Conservation (phyloP, 805 yeast species). For the Lipomyces sp. region DNA sequence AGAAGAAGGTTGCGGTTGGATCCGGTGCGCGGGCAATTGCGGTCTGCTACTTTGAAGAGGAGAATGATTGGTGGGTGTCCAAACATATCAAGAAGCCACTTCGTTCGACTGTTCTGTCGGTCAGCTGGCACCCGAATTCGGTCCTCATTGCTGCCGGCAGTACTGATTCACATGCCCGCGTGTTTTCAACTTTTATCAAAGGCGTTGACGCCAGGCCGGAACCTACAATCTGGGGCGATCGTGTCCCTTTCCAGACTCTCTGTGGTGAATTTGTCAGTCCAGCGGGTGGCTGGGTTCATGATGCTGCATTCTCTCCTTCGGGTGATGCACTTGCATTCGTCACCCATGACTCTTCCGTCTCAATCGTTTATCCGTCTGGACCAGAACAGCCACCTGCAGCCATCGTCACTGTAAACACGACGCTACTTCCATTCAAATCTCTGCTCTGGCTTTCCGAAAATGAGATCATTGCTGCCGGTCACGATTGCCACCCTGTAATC, state of each 20-base stretch:
- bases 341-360: conserved; percentile 84
- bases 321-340: conserved; percentile 81
- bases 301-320: conserved; percentile 78
- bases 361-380: conserved; percentile 76
- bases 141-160: conserved; percentile 89
- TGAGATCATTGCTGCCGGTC: conserved; percentile 85
- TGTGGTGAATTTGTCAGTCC: conserved; percentile 78
- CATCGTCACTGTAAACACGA: conserved; percentile 62
- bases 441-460: conserved; percentile 69
- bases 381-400: conserved; percentile 67
- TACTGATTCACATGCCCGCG: conserved; percentile 90
- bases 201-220: conserved; percentile 84
- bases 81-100: conserved; percentile 96
- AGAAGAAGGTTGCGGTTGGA: conserved; percentile 96
- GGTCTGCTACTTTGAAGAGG: conserved; percentile 92
- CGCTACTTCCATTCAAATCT: conserved; percentile 79
- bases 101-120: conserved; percentile 77
- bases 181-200: conserved; percentile 86
- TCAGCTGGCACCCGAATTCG: conserved; percentile 93
- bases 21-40: conserved; percentile 94
- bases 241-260: conserved; percentile 90
- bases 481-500: conserved; percentile 86
- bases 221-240: conserved; percentile 88
- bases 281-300: conserved; percentile 90
- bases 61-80: conserved; percentile 99